Evolutionary conservation across 257 asterid species (phyloP).

Genomic region (Solanum pimpinellifolium): DNA sequence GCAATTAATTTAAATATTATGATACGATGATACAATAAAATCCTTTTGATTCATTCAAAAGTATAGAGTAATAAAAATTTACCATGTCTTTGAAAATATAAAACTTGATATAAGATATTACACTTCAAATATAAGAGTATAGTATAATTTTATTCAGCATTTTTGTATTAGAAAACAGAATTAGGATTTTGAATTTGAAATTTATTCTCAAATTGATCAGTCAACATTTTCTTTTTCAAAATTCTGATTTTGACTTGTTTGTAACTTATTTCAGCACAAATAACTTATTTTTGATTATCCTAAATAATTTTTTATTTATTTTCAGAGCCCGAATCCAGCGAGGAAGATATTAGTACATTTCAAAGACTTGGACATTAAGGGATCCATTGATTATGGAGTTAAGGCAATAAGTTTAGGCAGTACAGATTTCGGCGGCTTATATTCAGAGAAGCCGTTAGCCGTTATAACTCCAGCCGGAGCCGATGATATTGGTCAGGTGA

Average conservation of each 20-base stretch:
- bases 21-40: neutral
- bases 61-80: neutral
- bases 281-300: too few relatives aligned
- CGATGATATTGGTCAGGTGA: slow-evolving; percentile 52
- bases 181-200: neutral
- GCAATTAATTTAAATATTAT: neutral
- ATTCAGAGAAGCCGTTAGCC: slow-evolving; percentile 44
- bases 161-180: neutral
- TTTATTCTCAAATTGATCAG: too few relatives aligned
- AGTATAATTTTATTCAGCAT: neutral
- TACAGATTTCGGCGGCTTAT: slow-evolving; percentile 73
- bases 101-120: neutral
- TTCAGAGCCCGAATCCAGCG: neutral
- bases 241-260: neutral
- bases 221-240: too few relatives aligned
- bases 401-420: slow-evolving; percentile 12
- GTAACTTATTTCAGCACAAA: neutral
- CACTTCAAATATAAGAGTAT: neutral
- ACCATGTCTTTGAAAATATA: neutral
- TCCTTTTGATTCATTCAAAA: neutral
- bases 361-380: slow-evolving; percentile 38
- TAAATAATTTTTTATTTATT: neutral
- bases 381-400: slow-evolving; percentile 24
- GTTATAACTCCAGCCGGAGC: slow-evolving; percentile 36
- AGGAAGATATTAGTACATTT: slow-evolving; percentile 22